Conservation (phyloP, 2,329 filamentous ascomycete genomes). For the Simplicillium aogashimaense region DNA sequence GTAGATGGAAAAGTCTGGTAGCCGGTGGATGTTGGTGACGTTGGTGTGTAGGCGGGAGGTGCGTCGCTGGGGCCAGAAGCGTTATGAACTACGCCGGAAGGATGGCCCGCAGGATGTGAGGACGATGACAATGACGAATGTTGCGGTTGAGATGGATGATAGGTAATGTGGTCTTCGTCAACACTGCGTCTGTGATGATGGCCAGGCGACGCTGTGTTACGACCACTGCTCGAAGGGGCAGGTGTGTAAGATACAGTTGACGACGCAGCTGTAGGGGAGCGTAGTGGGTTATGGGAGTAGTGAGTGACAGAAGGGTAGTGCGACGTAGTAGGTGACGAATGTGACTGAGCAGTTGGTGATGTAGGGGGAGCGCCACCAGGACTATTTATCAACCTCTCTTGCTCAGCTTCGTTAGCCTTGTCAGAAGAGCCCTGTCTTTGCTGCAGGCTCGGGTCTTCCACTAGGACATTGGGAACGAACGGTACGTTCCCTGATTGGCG, state of each 20-base stretch:
- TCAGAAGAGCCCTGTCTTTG: slow-evolving; percentile 16
- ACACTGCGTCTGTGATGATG: slow-evolving; percentile 14
- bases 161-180: slow-evolving; percentile 11
- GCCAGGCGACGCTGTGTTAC: not conserved
- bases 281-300: no score
- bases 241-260: slow-evolving; percentile 5
- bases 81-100: slow-evolving; percentile 8
- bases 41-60: slow-evolving; percentile 35
- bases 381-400: slow-evolving; percentile 26
- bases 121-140: not conserved
- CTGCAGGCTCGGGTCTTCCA: slow-evolving; percentile 35
- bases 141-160: not conserved
- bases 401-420: slow-evolving; percentile 34
- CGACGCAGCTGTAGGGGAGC: slow-evolving; percentile 3
- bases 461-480: slow-evolving; percentile 35
- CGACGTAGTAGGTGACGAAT: slow-evolving; percentile 3
- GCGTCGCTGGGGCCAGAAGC: slow-evolving; percentile 23
- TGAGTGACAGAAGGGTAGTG: not conserved
- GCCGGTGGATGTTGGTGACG: slow-evolving; percentile 23
- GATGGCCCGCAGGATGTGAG: slow-evolving; percentile 1
- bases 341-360: slow-evolving; percentile 7
- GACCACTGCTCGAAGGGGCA: slow-evolving; percentile 1
- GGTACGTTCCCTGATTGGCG: slow-evolving; percentile 26
- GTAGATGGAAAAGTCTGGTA: slow-evolving; percentile 33
- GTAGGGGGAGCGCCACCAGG: slow-evolving; percentile 8